Base-by-base conservation (phyloP, 371 early-diverging fungal species). In the Mortierella polycephala region DNA sequence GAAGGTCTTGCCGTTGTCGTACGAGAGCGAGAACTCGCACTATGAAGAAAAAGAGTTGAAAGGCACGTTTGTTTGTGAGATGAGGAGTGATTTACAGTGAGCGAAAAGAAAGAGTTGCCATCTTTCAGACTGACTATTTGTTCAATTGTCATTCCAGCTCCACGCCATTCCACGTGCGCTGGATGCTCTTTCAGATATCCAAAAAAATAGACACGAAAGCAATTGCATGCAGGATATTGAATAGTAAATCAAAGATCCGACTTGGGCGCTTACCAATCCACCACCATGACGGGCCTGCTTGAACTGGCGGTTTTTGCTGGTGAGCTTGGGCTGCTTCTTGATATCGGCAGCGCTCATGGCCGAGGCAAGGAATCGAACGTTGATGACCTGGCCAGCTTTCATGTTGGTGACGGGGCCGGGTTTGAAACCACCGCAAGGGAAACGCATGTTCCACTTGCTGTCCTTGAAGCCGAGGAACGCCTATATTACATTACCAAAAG, bases 1-100 rank as follows among this genome's bases (percentile, higher is more conserved):
- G 71, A 85, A 92, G 23, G 84, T 86, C 47, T 83, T 77, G 42
- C 88, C 92, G 42, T 82, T 84, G 69, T 93, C 89, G 61, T 88
- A 88, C 8, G 88, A 88, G 30, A 93, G 74, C 1, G 93, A 83
- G 73, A 92, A 92, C 81, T 91, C 88, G 76, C 93, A 92, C 69
- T 89, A 67, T 9, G 54, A 49, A 13, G 7, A 52, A 6, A 8
- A 7, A 20, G n/a, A 42, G 1, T 3, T 12, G n/a, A 20, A 5
- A 2, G 21, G 1, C 23, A 40, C 10, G 37, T 1, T 11, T 20
- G 13, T 5, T 46, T 44, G 30, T 11, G 49, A 47, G 60, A 18
- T 18, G 30, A 47, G 30, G 46, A 16, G 8, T 18, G 16, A 5
- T 16, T 9, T 40, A 44, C 9, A 41, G 47, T 16, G 54, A 64